Evolutionary conservation across 495 filamentous ascomycete species (phyloP), one percentile per base, ranked within the genome.

Genomic region (Parathielavia hyrcaniae): DNA sequence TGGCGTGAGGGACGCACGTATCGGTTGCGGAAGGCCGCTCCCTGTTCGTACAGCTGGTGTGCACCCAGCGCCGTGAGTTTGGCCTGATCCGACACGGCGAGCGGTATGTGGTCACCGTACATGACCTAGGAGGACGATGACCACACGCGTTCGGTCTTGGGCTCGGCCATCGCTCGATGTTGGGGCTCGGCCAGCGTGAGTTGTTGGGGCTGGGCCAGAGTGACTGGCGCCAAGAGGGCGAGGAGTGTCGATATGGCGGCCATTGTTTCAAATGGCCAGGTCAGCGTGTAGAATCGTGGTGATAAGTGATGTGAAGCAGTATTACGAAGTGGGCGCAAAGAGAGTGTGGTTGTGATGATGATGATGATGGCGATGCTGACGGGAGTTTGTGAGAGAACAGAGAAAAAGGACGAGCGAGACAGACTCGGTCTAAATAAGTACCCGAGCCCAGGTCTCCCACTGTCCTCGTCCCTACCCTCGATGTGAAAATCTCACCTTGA

Each of bases 71-170:
- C 68, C n/a, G 75, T 78, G n/a, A 78, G 61, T 14, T 50, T 59
- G 16, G 67, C 59, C 1, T 52, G 23, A 9, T 46, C 35, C 1
- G 57, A 14, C 0, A 36, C 20, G 11, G 35, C 53, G 2, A 68
- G 32, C 14, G 75, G 75, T 14, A 69, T 78, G 32, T 67, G 69
- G 55, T 78, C 75, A 48, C 74, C 75, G 60, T 76, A 58, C 19
- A 70, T 53, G 43, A 78, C 51, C 64, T 69, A 78, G 16, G 67
- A 67, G 14, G 71, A 67, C 1, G 72, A 72, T n/a, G 75, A 70
- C 74, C 74, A 78, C 45, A 78, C 67, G 17, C 66, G 70, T 52
- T 74, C 69, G 46, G 65, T 70, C 10, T 40, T 38, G 14, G 65
- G 55, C 48, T 70, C 67, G 2, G 72, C 69, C 26, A 30, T 30